A percentile compares a stretch with the other conserved stretches of the same genome.
phyloP scores from a whole-genome alignment of 805 yeast genomes.

The Starmerella geochares region DNA sequence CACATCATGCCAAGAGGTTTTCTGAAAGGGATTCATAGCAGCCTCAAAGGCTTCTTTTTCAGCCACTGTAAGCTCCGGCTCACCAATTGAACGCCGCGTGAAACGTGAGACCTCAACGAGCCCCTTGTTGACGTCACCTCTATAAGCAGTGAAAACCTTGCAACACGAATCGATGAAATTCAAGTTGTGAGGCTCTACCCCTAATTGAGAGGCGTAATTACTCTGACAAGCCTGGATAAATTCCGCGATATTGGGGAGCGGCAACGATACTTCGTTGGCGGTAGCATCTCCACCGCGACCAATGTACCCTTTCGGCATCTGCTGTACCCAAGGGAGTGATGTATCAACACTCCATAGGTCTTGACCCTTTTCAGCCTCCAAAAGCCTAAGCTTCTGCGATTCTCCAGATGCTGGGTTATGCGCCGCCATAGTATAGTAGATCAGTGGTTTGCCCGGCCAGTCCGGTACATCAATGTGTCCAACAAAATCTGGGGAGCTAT shows the following conservation, averaged over 20 bases:
- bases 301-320: constrained; percentile 66
- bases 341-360: constrained; percentile 19
- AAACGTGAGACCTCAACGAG: constrained; percentile 38
- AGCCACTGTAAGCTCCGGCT: constrained; percentile 60
- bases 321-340: constrained; percentile 54
- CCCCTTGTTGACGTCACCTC: constrained; percentile 46
- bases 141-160: constrained; percentile 41
- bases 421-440: constrained; percentile 42
- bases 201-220: constrained; percentile 45
- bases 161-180: constrained; percentile 73
- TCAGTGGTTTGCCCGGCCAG: constrained; percentile 56
- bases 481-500: constrained; percentile 25
- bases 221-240: constrained; percentile 47
- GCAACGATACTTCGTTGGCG: constrained; percentile 55
- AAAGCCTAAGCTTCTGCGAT: constrained; percentile 10
- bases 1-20: constrained; percentile 71
- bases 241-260: constrained; percentile 37
- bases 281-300: constrained; percentile 65
- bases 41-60: constrained; percentile 64
- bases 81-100: constrained; percentile 52
- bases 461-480: constrained; percentile 49
- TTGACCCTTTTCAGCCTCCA: constrained; percentile 11
- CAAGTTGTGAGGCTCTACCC: constrained; percentile 52
- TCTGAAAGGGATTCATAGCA: constrained; percentile 53
- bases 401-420: constrained; percentile 2